These are phyloP conservation scores for Dipodascopsis uninucleata DNA, from an alignment of 805 yeast genomes.

Conservation along the genomic window DNA sequence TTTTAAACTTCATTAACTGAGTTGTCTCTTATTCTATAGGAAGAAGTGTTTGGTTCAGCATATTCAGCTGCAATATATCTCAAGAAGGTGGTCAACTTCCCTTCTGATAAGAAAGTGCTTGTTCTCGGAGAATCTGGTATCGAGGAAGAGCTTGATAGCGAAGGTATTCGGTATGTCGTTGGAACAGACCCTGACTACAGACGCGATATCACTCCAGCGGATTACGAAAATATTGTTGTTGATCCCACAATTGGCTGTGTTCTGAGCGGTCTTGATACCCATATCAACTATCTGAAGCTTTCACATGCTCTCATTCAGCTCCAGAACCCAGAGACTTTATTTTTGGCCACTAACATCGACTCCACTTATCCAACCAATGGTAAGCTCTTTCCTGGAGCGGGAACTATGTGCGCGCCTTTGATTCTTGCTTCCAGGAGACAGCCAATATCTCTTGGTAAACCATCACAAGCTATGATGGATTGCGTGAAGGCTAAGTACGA, in stretches of 20 bases:
- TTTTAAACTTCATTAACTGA: neutral
- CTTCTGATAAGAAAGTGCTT: slow-evolving; percentile 76
- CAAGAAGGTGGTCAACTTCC: slow-evolving; percentile 67
- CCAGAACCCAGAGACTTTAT: slow-evolving; percentile 58
- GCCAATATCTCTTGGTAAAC: slow-evolving; percentile 93
- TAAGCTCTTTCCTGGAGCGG: slow-evolving; percentile 87
- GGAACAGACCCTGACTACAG: slow-evolving; percentile 62
- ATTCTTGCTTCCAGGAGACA: slow-evolving; percentile 71
- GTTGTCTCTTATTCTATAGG: slow-evolving; percentile 32
- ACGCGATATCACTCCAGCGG: slow-evolving; percentile 51
- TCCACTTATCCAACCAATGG: slow-evolving; percentile 92
- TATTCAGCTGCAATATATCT: slow-evolving; percentile 88
- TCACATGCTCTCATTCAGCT: slow-evolving; percentile 81
- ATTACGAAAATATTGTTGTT: slow-evolving; percentile 42
- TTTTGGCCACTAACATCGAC: slow-evolving; percentile 91
- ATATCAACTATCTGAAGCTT: slow-evolving; percentile 74
- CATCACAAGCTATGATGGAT: slow-evolving; percentile 84
- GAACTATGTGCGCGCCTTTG: slow-evolving; percentile 77
- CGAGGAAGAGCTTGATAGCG: slow-evolving; percentile 66
- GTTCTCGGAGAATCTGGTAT: slow-evolving; percentile 88
- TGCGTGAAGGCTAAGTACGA: slow-evolving; percentile 67
- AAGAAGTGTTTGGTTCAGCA: slow-evolving; percentile 86
- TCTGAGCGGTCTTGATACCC: slow-evolving; percentile 77
- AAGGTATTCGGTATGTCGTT: slow-evolving; percentile 77
- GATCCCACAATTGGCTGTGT: slow-evolving; percentile 83